Evolutionary conservation across 345 rosid genomes (phyloP), one percentile per base, ranked within the genome.

Genomic region (Eucalyptus regnans): DNA sequence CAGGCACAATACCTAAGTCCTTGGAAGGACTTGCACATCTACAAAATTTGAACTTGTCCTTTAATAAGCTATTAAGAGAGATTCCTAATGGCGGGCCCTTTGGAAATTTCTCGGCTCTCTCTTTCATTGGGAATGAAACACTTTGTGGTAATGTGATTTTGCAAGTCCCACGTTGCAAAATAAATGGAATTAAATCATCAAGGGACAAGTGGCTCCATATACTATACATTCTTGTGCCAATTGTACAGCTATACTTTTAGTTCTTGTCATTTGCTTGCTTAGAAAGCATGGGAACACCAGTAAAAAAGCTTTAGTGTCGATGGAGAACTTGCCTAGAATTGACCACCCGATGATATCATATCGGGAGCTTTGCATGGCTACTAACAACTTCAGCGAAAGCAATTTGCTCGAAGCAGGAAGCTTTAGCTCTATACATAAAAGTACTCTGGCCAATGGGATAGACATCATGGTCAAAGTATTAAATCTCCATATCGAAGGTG

Each of bases 381-480:
- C 92, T 2, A 64, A 86, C 58, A 89, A 89, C 33, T 89, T 91
- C 17, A 49, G 12, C 3, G 51, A 86, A 37, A 44, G 16, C 68
- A 89, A 91, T 27, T 50, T 89, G 62, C 56, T 89, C 0, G 88
- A 86, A 18, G 71, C 4, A 50, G 90, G 92, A 23, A 37, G 88
- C 48, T 87, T 46, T 71, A 89, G 88, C 43, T 87, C 50, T 3
- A 87, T 91, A 27, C 76, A 87, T 16, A 85, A 49, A 86, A 87
- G 90, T 23, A 85, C 29, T 43, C 9, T 89, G 9, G 7, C 4
- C 5, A 29, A 87, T 20, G 86, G 58, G 52, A 48, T 0, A 10
- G 37, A 41, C 17, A 31, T 90, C 54, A 88, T 88, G 10, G 52
- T 91, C 18, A 91, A 91, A 68, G 86, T 89, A 3, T 12, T 89